A percentile compares a stretch with the other conserved stretches of the same genome.
phyloP scores from a whole-genome alignment of 345 rosid species.

The Carallia pectinifolia region DNA sequence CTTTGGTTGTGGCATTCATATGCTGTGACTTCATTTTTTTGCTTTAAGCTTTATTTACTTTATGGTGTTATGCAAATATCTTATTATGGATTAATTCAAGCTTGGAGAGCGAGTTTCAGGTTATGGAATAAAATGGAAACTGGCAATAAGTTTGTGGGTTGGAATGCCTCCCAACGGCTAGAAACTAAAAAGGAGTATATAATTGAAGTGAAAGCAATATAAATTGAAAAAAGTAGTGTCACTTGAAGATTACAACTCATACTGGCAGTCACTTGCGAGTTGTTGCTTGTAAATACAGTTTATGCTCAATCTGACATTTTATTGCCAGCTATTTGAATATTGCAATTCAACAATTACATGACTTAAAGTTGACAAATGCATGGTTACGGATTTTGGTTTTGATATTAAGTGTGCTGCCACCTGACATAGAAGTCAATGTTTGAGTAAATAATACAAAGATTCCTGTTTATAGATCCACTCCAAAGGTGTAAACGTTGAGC shows the following conservation, averaged over 20 bases:
- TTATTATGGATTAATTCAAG: background rate
- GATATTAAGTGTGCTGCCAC: background rate
- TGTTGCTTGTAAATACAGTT: background rate
- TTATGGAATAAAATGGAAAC: too few relatives aligned
- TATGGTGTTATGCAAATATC: too few relatives aligned
- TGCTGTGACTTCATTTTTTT: too few relatives aligned
- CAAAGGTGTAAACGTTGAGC: slow-evolving; percentile 63
- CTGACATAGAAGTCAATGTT: background rate
- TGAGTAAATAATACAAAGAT: background rate
- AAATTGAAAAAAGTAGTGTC: background rate
- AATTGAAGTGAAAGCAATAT: too few relatives aligned
- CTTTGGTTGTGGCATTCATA: too few relatives aligned
- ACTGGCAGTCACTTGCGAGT: background rate
- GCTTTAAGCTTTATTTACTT: too few relatives aligned
- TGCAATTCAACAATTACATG: background rate
- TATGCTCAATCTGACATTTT: slow-evolving; percentile 5
- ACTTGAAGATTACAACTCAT: background rate
- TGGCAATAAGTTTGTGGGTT: background rate
- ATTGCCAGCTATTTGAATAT: background rate
- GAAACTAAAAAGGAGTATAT: background rate
- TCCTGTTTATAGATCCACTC: slow-evolving; percentile 64
- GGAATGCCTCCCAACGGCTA: background rate
- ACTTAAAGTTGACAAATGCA: background rate
- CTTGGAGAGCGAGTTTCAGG: too few relatives aligned
- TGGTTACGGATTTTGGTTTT: slow-evolving; percentile 1